Evolutionary conservation across 2,329 filamentous ascomycete genomes (phyloP), one percentile per base, ranked within the genome.

Genomic region (Fusarium musae): DNA sequence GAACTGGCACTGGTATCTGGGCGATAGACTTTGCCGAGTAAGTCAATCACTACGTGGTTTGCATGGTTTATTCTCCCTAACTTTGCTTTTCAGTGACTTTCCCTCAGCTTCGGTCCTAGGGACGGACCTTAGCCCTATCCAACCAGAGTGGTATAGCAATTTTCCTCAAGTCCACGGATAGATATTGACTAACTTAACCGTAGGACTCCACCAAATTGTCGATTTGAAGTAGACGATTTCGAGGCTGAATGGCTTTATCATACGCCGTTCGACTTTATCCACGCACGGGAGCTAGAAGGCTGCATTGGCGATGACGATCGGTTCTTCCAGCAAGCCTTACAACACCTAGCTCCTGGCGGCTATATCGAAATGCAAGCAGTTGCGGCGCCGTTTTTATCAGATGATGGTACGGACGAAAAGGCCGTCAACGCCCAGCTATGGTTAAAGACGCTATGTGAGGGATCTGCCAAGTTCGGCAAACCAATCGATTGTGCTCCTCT

Each of bases 31-130:
- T 43, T 0, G 40, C 40, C 6, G 40, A 43, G 40, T 43, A 9
- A 23, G 40, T 43, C 9, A 17, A 43, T 17, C 11, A 23, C 16
- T 17, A 9, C 9, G 0, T 43, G n/a, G 9, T 17, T 43, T 0
- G 40, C 9, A 10, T 23, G 40, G 4, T 43, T 43, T n/a, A n/a
- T n/a, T 13, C 39, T 15, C 23, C 15, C n/a, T 43, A 3, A 43
- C 13, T 11, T 17, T 23, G 15, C n/a, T 23, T 4, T 43, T 10
- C 9, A 43, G 40, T 6, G 40, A 43, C n/a, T 43, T 43, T 43
- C 40, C 40, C 5, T 43, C 40, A 0, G 40, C 40, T 43, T 15
- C 16, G 9, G 40, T 43, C 40, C 40, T 43, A 1, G 40, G 40
- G 13, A 43, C 40, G 6, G 40, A 43, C 40, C 40, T 43, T 17